Percentiles rank a stretch among this genome's conserved stretches.
Conservation (phyloP, 495 filamentous ascomycete species). For the Viridothelium virens region DNA sequence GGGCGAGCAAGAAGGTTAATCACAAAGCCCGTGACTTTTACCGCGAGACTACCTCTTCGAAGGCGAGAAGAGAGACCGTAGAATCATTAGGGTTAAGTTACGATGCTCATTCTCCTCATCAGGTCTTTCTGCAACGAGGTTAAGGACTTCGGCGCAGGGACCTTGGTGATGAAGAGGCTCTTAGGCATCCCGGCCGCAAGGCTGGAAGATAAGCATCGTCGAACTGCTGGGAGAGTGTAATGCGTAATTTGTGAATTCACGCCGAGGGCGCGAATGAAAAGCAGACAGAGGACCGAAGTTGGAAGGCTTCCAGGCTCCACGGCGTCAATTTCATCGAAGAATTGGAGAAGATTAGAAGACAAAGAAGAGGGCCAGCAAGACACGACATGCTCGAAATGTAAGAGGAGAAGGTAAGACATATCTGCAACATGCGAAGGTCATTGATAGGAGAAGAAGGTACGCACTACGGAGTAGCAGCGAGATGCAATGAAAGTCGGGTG, state of each 20-base stretch:
- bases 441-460: no score
- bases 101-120: slow-evolving; percentile 50
- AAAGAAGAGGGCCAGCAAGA: neutral
- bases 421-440: slow-evolving; percentile 5
- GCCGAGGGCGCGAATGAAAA: slow-evolving; percentile 35
- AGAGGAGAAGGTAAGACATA: neutral
- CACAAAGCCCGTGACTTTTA: slow-evolving; percentile 41
- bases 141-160: slow-evolving; percentile 12
- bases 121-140: neutral
- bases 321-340: slow-evolving; percentile 21
- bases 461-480: neutral
- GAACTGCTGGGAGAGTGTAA: slow-evolving; percentile 59
- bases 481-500: neutral
- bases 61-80: slow-evolving; percentile 46
- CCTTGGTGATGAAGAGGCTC: slow-evolving; percentile 40
- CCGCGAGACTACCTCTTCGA: slow-evolving; percentile 45
- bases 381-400: neutral
- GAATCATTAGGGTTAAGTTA: slow-evolving; percentile 74
- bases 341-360: neutral
- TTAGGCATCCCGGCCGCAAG: slow-evolving; percentile 48
- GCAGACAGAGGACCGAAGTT: slow-evolving; percentile 15
- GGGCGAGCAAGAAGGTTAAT: slow-evolving; percentile 28
- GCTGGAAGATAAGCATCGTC: slow-evolving; percentile 54
- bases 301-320: slow-evolving; percentile 19
- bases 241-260: slow-evolving; percentile 41